A percentile compares a stretch with the other conserved stretches of the same genome.
These are phyloP conservation scores for Oryza glumipatula DNA, from an alignment of 176 grass and related monocot genomes.

Conservation along the genomic window DNA sequence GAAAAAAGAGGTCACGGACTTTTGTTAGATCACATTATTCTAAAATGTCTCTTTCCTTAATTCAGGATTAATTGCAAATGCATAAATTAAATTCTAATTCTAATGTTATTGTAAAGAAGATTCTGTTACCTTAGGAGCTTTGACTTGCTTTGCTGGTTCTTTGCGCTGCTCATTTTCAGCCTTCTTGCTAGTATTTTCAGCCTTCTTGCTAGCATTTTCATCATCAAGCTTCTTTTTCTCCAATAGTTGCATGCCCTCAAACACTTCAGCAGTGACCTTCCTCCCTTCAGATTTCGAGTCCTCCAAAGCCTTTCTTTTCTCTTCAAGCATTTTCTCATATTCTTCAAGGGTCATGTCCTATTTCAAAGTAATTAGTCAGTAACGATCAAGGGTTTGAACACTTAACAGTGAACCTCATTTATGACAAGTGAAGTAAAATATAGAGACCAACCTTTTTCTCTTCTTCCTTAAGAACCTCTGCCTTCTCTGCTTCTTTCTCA, in stretches of 20 bases:
- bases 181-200: constrained; percentile 33
- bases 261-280: constrained; percentile 29
- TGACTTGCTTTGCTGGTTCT: constrained; percentile 17
- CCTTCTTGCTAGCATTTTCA: constrained; percentile 32
- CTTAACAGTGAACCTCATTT: not conserved
- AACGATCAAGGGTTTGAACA: not conserved
- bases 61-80: too few relatives aligned
- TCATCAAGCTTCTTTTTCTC: constrained; percentile 53
- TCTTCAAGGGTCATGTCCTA: constrained; percentile 62
- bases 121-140: constrained; percentile 13
- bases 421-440: not conserved
- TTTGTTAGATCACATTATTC: not conserved
- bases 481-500: not conserved
- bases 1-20: not conserved
- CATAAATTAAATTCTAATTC: not conserved
- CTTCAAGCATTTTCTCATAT: constrained; percentile 51
- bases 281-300: constrained; percentile 13
- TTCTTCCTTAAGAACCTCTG: not conserved
- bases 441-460: not conserved
- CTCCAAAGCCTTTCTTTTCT: constrained; percentile 37
- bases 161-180: constrained; percentile 20
- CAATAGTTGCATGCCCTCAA: constrained; percentile 29
- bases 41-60: too few relatives aligned
- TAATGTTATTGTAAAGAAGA: too few relatives aligned
- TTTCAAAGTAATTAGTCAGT: not conserved